phyloP scores from a whole-genome alignment of 2,329 filamentous ascomycete genomes.

The Periconia macrospinosa region DNA sequence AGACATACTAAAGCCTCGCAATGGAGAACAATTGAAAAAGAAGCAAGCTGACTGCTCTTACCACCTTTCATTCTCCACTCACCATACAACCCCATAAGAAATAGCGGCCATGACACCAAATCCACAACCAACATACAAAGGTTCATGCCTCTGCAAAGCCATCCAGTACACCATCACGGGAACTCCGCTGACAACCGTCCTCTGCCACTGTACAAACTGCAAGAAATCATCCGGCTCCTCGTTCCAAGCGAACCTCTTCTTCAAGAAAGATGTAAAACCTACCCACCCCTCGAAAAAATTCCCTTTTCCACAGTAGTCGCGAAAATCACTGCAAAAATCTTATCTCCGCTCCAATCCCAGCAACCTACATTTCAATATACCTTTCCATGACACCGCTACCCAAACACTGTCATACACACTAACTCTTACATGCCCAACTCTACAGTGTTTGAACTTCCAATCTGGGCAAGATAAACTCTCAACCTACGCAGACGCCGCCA shows the following conservation, averaged over 20 bases:
- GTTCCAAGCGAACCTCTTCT: constrained; percentile 3
- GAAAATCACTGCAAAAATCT: no score
- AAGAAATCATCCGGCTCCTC: not conserved
- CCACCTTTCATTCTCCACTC: no score
- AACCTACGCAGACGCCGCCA: not conserved
- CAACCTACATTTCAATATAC: no score
- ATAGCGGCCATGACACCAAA: no score
- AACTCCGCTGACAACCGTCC: not conserved
- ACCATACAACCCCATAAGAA: no score
- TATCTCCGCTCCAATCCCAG: no score
- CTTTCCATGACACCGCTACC: no score
- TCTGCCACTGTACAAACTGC: constrained; percentile 4
- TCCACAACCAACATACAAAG: not conserved
- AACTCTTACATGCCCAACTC: not conserved
- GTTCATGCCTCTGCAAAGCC: constrained; percentile 2
- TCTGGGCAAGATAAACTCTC: not conserved
- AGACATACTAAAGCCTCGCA: not conserved
- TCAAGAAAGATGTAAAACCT: not conserved
- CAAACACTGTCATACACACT: not conserved
- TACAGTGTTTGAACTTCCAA: not conserved
- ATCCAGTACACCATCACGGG: not conserved
- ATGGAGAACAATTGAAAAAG: not conserved
- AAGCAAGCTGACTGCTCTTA: no score
- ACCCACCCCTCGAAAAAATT: not conserved
- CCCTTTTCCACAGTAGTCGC: no score